A percentile compares a stretch with the other conserved stretches of the same genome.
phyloP scores from a whole-genome alignment of 83 land plant species.

The Diphasiastrum complanatum region DNA sequence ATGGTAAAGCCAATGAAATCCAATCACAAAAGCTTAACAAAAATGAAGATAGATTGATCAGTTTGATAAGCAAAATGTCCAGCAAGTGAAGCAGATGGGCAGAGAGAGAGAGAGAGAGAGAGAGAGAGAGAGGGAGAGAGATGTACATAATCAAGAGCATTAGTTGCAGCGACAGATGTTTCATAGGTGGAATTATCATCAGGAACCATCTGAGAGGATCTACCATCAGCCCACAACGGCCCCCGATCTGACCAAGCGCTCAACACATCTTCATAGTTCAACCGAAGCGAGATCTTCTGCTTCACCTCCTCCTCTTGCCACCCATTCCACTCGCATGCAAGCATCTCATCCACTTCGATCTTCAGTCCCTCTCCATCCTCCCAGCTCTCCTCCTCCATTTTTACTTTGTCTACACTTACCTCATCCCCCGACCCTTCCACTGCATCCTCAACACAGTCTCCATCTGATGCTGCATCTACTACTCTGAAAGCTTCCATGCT shows the following conservation, averaged over 20 bases:
- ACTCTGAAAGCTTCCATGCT: conserved; percentile 11
- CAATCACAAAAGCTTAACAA: no score
- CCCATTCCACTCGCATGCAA: conserved; percentile 5
- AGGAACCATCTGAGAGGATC: conserved; percentile 28
- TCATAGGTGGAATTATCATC: conserved; percentile 22
- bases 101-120: neutral
- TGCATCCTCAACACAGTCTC: conserved; percentile 12
- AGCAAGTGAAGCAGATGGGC: neutral
- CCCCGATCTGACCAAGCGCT: conserved; percentile 34
- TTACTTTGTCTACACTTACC: neutral
- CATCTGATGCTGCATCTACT: conserved; percentile 14
- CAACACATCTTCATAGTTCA: conserved; percentile 30
- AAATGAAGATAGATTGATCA: no score
- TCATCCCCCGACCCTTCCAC: conserved; percentile 4
- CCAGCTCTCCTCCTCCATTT: neutral
- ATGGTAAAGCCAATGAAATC: no score
- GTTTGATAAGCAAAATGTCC: neutral
- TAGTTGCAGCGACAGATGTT: conserved; percentile 9
- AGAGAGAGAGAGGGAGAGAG: neutral
- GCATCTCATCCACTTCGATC: conserved; percentile 19
- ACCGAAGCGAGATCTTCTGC: conserved; percentile 17
- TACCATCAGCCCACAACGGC: conserved; percentile 31
- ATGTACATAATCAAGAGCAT: no score
- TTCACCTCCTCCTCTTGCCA: conserved; percentile 9
- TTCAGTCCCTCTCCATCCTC: neutral